Evolutionary conservation across 164 flowering plant species (phyloP), one percentile per base, ranked within the genome.

Genomic region (Sedum album): DNA sequence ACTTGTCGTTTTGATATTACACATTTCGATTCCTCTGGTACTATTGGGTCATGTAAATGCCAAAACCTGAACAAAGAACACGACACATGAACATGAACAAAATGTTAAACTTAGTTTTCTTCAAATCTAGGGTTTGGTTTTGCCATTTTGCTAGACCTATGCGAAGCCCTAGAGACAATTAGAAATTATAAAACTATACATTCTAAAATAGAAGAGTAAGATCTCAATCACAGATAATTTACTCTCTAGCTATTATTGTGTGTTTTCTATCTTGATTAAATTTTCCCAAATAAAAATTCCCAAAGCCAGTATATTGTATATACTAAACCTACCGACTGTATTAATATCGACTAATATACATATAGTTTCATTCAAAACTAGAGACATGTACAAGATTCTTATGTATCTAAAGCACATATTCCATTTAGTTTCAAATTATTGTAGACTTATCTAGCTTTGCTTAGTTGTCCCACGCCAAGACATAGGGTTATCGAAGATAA

Each of bases 21-120:
- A 57, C 18, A 57, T 57, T 57, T 57, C 33, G 62, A 57, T 28
- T 57, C 62, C 33, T 57, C 62, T 57, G 62, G 62, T 57, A 31
- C 28, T 57, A 8, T 57, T 26, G 60, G 60, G 60, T 23, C 60
- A 55, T 13, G 30, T 55, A 57, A 28, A 57, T 57, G 62, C 62
- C 62, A 57, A 57, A 28, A 57, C 33, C n/a, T 4, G 28, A 57
- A 57, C 62, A 57, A 13, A 57, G 28, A 26, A 10, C 18, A 15
- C 18, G 17, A 57, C 62, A 57, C 20, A 57, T 26, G 62, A 26
- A 57, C 62, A 28, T 11, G 33, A 9, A 30, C 6, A 51, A 51
- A 23, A 26, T 5, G 57, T 18, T n/a, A n/a, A 23, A 51, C 13
- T 57, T 57, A 57, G 31, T 57, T 57, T 28, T 28, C 62, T 57